Percentiles rank a stretch among this genome's conserved stretches.
These are phyloP conservation scores for Beauveria sp. DNA, from an alignment of 2,329 filamentous ascomycete genomes.

Conservation along the genomic window DNA sequence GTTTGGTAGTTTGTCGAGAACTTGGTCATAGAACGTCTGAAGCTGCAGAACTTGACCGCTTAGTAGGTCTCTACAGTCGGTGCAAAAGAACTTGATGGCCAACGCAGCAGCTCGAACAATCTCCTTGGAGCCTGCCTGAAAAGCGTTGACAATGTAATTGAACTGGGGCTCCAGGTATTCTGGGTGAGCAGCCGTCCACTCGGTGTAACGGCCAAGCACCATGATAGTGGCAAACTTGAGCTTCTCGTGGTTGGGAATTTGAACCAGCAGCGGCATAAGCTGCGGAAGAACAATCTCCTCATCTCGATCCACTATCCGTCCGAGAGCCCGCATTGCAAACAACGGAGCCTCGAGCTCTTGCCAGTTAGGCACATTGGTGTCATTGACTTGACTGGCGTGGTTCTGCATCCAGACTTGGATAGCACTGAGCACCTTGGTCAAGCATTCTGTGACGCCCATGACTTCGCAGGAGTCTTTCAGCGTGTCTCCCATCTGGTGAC, in stretches of 20 bases:
- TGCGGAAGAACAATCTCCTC: conserved; percentile 83
- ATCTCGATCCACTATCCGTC: conserved; percentile 86
- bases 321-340: conserved; percentile 93
- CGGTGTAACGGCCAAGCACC: conserved; percentile 92
- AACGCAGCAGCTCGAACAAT: conserved; percentile 87
- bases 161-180: conserved; percentile 90
- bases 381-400: conserved; percentile 68
- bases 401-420: conserved; percentile 85
- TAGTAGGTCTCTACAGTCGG: conserved; percentile 82
- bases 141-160: conserved; percentile 90
- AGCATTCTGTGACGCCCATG: conserved; percentile 84
- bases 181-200: conserved; percentile 93
- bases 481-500: conserved; percentile 95
- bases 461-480: conserved; percentile 96
- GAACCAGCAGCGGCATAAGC: conserved; percentile 86
- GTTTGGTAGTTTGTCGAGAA: conserved; percentile 77
- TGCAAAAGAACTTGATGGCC: conserved; percentile 95
- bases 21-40: conserved; percentile 85
- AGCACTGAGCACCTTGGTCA: conserved; percentile 77
- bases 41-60: conserved; percentile 77
- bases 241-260: conserved; percentile 94
- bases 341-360: conserved; percentile 91
- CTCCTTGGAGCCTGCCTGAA: conserved; percentile 80
- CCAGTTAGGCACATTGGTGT: conserved; percentile 80
- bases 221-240: conserved; percentile 98